These are phyloP conservation scores for Neurospora sp. DNA, from an alignment of 495 filamentous ascomycete species.

Conservation along the genomic window DNA sequence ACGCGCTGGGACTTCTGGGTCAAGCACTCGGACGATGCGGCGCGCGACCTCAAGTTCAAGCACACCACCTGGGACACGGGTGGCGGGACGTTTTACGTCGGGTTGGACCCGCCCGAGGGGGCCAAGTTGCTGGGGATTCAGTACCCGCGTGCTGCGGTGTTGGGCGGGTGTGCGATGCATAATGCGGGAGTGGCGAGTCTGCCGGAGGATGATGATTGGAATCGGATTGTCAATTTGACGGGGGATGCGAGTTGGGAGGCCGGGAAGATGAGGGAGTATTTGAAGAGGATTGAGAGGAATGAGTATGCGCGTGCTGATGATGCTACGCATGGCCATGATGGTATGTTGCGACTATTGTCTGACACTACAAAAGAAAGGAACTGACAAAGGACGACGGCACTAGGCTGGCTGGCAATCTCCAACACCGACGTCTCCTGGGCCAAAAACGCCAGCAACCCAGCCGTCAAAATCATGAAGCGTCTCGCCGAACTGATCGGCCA, in stretches of 20 bases:
- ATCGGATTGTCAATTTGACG: slow-evolving; percentile 33
- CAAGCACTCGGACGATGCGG: slow-evolving; percentile 37
- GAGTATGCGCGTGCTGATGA: slow-evolving; percentile 28
- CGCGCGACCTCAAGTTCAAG: slow-evolving; percentile 30
- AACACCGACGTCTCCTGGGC: slow-evolving; percentile 25
- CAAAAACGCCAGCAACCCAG: slow-evolving; percentile 13
- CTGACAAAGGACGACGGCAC: not conserved
- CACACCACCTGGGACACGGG: slow-evolving; percentile 35
- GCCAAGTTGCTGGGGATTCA: slow-evolving; percentile 36
- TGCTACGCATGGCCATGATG: slow-evolving; percentile 34
- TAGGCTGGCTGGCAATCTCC: slow-evolving; percentile 33
- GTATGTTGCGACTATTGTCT: not conserved
- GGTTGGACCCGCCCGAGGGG: slow-evolving; percentile 32
- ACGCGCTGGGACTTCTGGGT: slow-evolving; percentile 45
- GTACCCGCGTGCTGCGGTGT: slow-evolving; percentile 37
- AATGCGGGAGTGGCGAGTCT: slow-evolving; percentile 34
- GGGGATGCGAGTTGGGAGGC: slow-evolving; percentile 37
- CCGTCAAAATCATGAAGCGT: slow-evolving; percentile 23
- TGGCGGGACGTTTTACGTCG: slow-evolving; percentile 38
- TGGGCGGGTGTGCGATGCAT: slow-evolving; percentile 42
- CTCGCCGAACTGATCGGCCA: slow-evolving; percentile 26
- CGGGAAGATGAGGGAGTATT: slow-evolving; percentile 35
- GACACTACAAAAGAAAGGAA: too few relatives aligned
- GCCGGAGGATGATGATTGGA: slow-evolving; percentile 37
- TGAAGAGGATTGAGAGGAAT: slow-evolving; percentile 35